Evolutionary conservation across 768 basidiomycete species (phyloP).

Genomic region (Kwoniella pini): DNA sequence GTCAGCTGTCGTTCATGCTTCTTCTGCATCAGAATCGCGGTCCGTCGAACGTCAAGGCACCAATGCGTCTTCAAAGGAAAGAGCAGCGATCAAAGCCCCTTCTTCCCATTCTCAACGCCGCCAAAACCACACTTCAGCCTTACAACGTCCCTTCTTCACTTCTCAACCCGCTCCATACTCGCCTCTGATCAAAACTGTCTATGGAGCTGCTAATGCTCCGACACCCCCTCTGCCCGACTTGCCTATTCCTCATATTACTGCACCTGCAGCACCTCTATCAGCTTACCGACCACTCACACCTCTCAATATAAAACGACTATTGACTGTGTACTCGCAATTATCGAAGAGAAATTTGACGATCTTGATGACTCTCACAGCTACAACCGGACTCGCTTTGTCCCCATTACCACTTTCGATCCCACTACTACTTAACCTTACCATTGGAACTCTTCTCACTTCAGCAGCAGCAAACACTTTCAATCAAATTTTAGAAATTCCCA

Average conservation of each 20-base stretch:
- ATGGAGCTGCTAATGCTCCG: conserved; percentile 25
- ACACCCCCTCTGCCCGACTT: conserved; percentile 36
- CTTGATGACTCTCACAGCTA: conserved; percentile 82
- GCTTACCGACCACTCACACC: conserved; percentile 46
- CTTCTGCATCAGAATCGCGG: neutral
- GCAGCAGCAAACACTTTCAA: conserved; percentile 94
- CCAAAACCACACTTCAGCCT: conserved; percentile 29
- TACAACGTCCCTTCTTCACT: conserved; percentile 41
- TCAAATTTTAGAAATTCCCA: conserved; percentile 89
- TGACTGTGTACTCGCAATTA: conserved; percentile 72
- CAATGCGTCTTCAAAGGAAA: neutral
- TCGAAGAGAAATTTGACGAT: conserved; percentile 80
- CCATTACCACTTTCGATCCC: conserved; percentile 82
- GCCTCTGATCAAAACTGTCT: conserved; percentile 31
- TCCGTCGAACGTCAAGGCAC: neutral
- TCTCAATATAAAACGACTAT: conserved; percentile 59
- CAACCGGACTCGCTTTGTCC: conserved; percentile 89
- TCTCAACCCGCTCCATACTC: conserved; percentile 25
- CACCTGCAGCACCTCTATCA: conserved; percentile 36
- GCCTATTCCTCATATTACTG: conserved; percentile 33
- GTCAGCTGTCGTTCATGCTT: neutral
- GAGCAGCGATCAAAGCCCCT: conserved; percentile 3
- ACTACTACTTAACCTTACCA: conserved; percentile 77
- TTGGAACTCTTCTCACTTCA: conserved; percentile 86
- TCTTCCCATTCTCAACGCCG: conserved; percentile 17